Base-by-base conservation (phyloP, 257 asterid genomes). In the Solanum ahanhuiri region DNA sequence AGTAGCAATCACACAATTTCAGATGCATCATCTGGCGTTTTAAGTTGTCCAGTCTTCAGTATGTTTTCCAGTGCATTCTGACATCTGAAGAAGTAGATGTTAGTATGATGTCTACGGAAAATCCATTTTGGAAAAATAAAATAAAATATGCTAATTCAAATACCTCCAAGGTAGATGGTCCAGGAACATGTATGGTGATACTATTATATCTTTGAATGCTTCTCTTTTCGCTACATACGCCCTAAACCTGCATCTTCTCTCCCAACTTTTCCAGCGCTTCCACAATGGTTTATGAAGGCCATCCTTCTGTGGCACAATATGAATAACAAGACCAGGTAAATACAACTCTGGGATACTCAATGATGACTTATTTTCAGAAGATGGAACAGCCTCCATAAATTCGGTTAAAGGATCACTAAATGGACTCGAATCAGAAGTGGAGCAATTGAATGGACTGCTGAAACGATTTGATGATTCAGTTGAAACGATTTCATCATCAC, bases 101-200 rank as follows among this genome's bases (percentile, higher is more conserved):
- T 34, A 63, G 72, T 73, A 39, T 15, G 54, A 60, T 6, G 54
- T 76, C 85, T 72, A 35, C 17, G 28, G 33, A 35, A 37, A 41
- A 41, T 37, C 20, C 10, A 45, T 77, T 33, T 37, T 25, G 48
- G 4, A 58, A 30, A 75, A 37, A 25, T 2, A 15, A 51, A 15
- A 51, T 28, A 14, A 14, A 77, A 5, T 0, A 37, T 25, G 33
- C 35, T 5, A 57, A 45, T 3, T 86, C 4, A 79, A 81, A 77
- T 89, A 89, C 91, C 91, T 89, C 91, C 91, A 89, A n/a, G 91
- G 91, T 70, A 89, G 89, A 83, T 89, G 91, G 70, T 89, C 91
- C 71, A 89, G 89, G 58, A 89, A 89, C 89, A 89, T 89, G 72
- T 86, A 81, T 57, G 86, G 88, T 22, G 91, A 87, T 34, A 89